phyloP scores from a whole-genome alignment of 2,329 filamentous ascomycete species.

The Hymenoscyphus fructigenus region DNA sequence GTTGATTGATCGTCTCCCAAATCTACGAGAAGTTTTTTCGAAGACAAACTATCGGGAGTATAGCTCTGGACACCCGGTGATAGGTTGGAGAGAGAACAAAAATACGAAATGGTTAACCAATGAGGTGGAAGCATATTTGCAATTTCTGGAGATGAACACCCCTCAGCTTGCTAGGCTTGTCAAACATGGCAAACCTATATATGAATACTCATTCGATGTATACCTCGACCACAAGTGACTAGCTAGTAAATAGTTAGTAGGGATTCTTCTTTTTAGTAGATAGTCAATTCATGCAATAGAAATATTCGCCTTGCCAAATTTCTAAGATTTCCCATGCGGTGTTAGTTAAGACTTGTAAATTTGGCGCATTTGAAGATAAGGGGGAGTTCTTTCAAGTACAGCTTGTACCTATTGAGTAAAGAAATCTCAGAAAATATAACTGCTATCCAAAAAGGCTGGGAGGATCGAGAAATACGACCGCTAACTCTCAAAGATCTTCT shows the following conservation, averaged over 20 bases:
- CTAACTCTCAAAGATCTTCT: no score
- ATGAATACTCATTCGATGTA: neutral
- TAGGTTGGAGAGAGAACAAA: neutral
- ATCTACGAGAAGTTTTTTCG: neutral
- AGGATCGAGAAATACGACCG: no score
- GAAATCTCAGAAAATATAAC: no score
- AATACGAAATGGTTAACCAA: neutral
- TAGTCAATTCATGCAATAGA: no score
- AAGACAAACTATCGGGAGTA: neutral
- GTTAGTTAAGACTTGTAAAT: no score
- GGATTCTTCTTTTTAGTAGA: neutral
- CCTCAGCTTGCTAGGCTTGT: neutral
- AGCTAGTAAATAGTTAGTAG: no score
- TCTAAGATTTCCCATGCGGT: no score
- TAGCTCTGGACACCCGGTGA: neutral
- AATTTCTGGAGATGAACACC: neutral
- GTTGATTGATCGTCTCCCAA: neutral
- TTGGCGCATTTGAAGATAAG: no score
- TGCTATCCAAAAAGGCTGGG: no score
- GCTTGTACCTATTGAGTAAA: no score
- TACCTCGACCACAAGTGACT: neutral
- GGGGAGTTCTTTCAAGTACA: no score
- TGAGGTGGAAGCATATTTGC: neutral
- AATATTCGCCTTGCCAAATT: no score
- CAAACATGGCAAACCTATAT: neutral